Conservation (phyloP, 371 early-diverging fungal genomes). For the Zancudomyces culisetae region DNA sequence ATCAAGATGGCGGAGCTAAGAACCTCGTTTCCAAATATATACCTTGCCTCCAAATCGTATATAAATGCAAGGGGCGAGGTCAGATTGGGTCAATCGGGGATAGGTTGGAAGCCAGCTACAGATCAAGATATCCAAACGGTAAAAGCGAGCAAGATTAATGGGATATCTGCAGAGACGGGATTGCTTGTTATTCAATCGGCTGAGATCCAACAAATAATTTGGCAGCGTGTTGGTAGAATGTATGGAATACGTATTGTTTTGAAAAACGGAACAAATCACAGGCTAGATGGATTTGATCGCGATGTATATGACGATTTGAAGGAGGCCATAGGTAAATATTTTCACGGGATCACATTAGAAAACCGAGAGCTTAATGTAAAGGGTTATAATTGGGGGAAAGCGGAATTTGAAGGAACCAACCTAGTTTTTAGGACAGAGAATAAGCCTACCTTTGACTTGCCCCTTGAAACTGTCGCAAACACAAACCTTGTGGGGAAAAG, state of each 20-base stretch:
- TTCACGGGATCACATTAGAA: slow-evolving; percentile 51
- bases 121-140: slow-evolving; percentile 14
- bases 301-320: slow-evolving; percentile 68
- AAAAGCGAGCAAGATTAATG: slow-evolving; percentile 11
- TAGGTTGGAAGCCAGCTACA: slow-evolving; percentile 24
- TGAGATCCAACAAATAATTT: slow-evolving; percentile 19
- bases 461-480: slow-evolving; percentile 71
- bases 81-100: slow-evolving; percentile 20
- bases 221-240: slow-evolving; percentile 55
- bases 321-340: slow-evolving; percentile 41
- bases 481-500: slow-evolving; percentile 70
- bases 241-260: slow-evolving; percentile 56
- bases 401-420: slow-evolving; percentile 60
- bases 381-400: slow-evolving; percentile 94
- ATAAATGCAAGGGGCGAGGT: slow-evolving; percentile 17
- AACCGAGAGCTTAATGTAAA: slow-evolving; percentile 62
- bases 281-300: slow-evolving; percentile 74
- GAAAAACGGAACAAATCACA: slow-evolving; percentile 46
- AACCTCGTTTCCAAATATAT: slow-evolving; percentile 17
- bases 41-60: slow-evolving; percentile 23
- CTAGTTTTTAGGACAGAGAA: slow-evolving; percentile 57
- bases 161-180: slow-evolving; percentile 11
- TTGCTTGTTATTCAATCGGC: slow-evolving; percentile 22
- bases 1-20: slow-evolving; percentile 14
- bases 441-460: slow-evolving; percentile 79